phyloP scores from a whole-genome alignment of 2,329 filamentous ascomycete genomes.

The Phaeosphaeria sp. region DNA sequence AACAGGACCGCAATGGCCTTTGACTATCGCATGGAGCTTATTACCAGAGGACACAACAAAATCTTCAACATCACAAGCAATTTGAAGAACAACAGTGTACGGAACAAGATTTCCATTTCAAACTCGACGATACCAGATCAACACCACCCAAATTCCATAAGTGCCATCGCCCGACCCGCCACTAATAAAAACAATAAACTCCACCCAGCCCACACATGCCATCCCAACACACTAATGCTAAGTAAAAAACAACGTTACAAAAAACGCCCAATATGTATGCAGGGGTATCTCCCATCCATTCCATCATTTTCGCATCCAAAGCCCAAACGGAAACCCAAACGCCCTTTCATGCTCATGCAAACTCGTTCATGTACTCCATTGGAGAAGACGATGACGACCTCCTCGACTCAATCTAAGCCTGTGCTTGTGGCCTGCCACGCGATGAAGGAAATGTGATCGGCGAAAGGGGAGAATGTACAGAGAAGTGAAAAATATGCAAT shows the following conservation, averaged over 20 bases:
- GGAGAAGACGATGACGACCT: neutral
- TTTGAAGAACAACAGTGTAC: neutral
- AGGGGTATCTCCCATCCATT: slow-evolving; percentile 18
- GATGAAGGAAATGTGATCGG: neutral
- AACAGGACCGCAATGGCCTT: no score
- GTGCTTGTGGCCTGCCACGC: slow-evolving; percentile 7
- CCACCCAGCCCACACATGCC: neutral
- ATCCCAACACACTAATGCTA: slow-evolving; percentile 1
- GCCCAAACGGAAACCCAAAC: neutral
- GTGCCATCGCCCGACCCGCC: slow-evolving; percentile 1
- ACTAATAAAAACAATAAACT: neutral
- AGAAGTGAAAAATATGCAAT: neutral
- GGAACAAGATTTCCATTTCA: neutral
- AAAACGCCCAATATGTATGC: slow-evolving; percentile 14
- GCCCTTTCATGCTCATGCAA: neutral
- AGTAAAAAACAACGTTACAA: slow-evolving; percentile 12
- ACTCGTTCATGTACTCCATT: neutral
- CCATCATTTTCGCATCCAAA: neutral
- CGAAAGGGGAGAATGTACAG: neutral
- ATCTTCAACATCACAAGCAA: neutral
- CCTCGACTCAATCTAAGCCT: neutral
- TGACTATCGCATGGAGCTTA: no score
- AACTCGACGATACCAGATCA: neutral
- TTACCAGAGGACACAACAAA: no score
- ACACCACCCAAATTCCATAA: neutral